These are phyloP conservation scores for Austroboletus novae-zelandiae DNA, from an alignment of 1,284 basidiomycete genomes.

Conservation along the genomic window DNA sequence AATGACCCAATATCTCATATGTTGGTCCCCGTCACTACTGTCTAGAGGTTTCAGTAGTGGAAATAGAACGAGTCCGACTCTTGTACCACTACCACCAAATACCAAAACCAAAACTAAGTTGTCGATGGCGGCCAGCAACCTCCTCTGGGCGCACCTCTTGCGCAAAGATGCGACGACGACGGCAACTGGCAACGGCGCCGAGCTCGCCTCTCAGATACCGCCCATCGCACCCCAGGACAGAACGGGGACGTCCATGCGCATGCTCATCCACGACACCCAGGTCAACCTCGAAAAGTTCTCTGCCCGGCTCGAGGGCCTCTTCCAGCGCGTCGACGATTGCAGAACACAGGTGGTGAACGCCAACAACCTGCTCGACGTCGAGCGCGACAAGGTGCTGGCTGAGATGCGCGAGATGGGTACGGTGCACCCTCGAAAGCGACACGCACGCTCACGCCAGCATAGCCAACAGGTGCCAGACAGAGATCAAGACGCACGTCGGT, in stretches of 20 bases:
- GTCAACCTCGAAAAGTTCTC: conserved; percentile 61
- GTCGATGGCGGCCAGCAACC: conserved; percentile 9
- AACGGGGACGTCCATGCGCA: conserved; percentile 60
- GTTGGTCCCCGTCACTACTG: too few relatives aligned
- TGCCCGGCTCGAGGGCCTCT: conserved; percentile 44
- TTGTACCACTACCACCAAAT: too few relatives aligned
- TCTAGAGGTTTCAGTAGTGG: too few relatives aligned
- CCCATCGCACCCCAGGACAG: conserved; percentile 58
- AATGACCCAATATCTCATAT: too few relatives aligned
- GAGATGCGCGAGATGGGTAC: conserved; percentile 49
- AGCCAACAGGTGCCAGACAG: conserved; percentile 60
- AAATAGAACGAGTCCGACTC: too few relatives aligned
- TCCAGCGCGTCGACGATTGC: conserved; percentile 39
- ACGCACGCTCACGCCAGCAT: conserved; percentile 14
- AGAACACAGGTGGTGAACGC: conserved; percentile 43
- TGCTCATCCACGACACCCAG: conserved; percentile 68
- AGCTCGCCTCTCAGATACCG: conserved; percentile 18
- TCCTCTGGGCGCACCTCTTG: conserved; percentile 52
- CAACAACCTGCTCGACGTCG: conserved; percentile 44
- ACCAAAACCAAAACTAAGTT: too few relatives aligned
- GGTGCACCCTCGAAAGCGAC: not conserved
- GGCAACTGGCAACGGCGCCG: not conserved
- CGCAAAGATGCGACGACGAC: conserved; percentile 36
- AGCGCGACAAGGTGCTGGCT: conserved; percentile 41
- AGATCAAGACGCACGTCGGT: conserved; percentile 57